Base-by-base conservation (phyloP, 163 green algal species). In the Coccomyxa subellipsoidea region DNA sequence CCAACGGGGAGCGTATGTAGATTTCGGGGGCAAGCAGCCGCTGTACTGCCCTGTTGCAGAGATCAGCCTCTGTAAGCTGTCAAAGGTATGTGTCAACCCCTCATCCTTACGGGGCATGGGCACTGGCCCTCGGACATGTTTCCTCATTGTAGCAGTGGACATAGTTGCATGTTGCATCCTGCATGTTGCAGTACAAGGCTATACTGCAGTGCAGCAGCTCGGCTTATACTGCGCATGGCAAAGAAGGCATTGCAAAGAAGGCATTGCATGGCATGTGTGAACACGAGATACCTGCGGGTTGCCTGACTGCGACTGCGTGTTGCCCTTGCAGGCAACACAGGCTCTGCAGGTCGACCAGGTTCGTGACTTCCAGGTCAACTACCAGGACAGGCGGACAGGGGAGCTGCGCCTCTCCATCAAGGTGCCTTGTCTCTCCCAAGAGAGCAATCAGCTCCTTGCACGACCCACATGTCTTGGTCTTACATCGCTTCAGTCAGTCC, bases 1-100 rank as follows among this genome's bases (percentile, higher is more conserved):
- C 85, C 89, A 94, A 69, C 92, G 93, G 53, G 96, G 96, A 59
- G 96, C 94, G 0, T 96, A 95, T 73, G 91, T 98, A 9, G 96
- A 99, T 81, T 93, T 99, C 76, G 96, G 96, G 37, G 91, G 91
- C 66, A 99, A 99, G 91, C 89, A 89, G 9, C 87, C 93, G 1
- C 96, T 93, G 40, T 97, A 96, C 84, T 93, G 92, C 79, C 93
- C 96, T 0, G 84, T 93, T 7, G 72, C 81, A 10, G 96, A 99
- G 89, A 88, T 91, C 78, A 94, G 92, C 39, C 86, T 98, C 54
- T 88, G 87, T n/a, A 88, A 86, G 34, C 77, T 97, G 32, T 91
- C 91, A 78, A 90, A 90, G 86, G 92, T 95, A 80, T 69, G 88
- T n/a, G n/a, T n/a, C n/a, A n/a, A n/a, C n/a, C n/a, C n/a, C n/a